Base-by-base conservation (phyloP, 2,329 filamentous ascomycete genomes). In the Lithohypha guttulata region DNA sequence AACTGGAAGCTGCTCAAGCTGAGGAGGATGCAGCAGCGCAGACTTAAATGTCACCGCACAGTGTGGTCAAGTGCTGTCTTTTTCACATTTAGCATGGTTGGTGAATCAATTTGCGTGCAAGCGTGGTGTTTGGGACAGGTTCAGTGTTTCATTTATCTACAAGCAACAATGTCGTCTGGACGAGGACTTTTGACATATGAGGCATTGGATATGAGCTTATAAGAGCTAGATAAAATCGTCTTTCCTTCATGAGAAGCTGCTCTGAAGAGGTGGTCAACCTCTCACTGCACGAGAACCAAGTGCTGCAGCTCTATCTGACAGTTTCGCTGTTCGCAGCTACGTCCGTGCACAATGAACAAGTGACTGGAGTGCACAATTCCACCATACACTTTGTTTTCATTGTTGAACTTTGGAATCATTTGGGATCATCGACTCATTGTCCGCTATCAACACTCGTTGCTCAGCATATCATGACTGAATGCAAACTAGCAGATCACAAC, bases 1-100 rank as follows among this genome's bases (percentile, higher is more conserved):
- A 73, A 47, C 61, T 78, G 47, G 73, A 76, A 39, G 61, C 60
- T 27, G 45, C 46, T 17, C 44, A 47, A 4, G 44, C 42, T 25
- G 44, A 43, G 21, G 41, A 45, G 30, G 39, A 45, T 8, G 14
- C 10, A 13, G 6, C 4, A 21, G 3, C 8, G 4, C 5, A 4
- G 23, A 4, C 20, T 22, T 13, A 11, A 21, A 10, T 34, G 17
- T 19, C 17, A 3, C 19, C 10, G 8, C 18, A n/a, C n/a, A 13
- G 6, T n/a, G n/a, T n/a, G n/a, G n/a, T n/a, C n/a, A n/a, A n/a
- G n/a, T n/a, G n/a, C n/a, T n/a, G n/a, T n/a, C 21, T 18, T 25
- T 19, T 20, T 11, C 4, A 7, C 17, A 20, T 25, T 8, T 7
- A 10, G 8, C 15, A 22, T 28, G 15, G 10, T 17, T 29, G 19